Evolutionary conservation across 73 alveolate species (phyloP), one percentile per base, ranked within the genome.

Genomic region (Paramecium caudatum): DNA sequence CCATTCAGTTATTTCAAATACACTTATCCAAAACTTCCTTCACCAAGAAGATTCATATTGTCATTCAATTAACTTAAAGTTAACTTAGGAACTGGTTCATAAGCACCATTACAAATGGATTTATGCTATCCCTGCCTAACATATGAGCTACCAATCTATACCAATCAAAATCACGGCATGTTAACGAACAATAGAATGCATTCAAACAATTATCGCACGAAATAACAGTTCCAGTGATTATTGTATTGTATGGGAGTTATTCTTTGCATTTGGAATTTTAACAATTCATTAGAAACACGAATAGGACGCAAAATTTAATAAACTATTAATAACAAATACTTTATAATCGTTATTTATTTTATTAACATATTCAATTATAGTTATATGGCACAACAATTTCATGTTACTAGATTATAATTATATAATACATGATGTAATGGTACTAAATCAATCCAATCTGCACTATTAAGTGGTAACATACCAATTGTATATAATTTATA

Each of bases 371-470:
- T 68, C 84, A 68, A 68, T 68, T 68, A 68, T 68, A 68, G 50
- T 43, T 68, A 68, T 68, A 68, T 1, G 84, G 84, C 34, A 68
- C 84, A 68, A 68, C 84, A 16, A 34, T 34, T 43, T 68, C 84
- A 12, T 37, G 34, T 68, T 68, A 68, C 80, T 65, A 65, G 30
- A 23, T 55, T 43, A 19, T 19, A 55, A 55, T 55, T 23, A 21
- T 55, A 19, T 0, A 27, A n/a, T 55, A 55, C 80, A 37, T 37
- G 47, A 68, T 68, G 84, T 8, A 34, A 68, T 3, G 84, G 84
- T 7, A 68, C 84, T n/a, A 68, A 68, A 68, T 68, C 84, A 34
- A 68, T 68, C 84, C 84, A 68, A 33, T 68, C 84, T 25, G 84
- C 84, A 68, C 84, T 68, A 10, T 33, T 68, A 10, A 68, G 34